These are phyloP conservation scores for Plasmodium coatneyi DNA, from an alignment of 169 alveolate genomes.

Conservation along the genomic window DNA sequence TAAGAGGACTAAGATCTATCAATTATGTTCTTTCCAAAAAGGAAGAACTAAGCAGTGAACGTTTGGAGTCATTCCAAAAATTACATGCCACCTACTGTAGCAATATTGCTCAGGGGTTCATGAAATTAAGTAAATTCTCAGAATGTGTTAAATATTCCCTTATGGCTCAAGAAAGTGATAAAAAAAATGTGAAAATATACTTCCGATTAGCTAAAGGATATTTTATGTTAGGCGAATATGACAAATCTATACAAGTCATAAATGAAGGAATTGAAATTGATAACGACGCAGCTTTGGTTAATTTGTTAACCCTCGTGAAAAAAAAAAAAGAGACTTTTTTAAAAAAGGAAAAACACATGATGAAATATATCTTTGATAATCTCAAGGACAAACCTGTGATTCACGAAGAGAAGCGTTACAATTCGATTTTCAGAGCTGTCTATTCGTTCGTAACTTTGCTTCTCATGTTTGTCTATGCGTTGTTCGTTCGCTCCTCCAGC, in stretches of 20 bases:
- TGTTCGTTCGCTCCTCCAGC: neutral
- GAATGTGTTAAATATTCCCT: slow-evolving; percentile 71
- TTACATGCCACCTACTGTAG: slow-evolving; percentile 66
- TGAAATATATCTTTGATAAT: slow-evolving; percentile 59
- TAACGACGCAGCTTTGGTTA: slow-evolving; percentile 44
- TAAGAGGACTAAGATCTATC: slow-evolving; percentile 54
- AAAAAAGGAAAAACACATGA: slow-evolving; percentile 66
- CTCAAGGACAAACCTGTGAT: slow-evolving; percentile 56
- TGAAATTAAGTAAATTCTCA: slow-evolving; percentile 58
- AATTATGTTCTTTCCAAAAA: slow-evolving; percentile 67
- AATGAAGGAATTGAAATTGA: slow-evolving; percentile 70
- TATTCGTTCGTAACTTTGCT: slow-evolving; percentile 18
- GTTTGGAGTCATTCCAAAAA: slow-evolving; percentile 21
- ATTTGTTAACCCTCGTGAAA: slow-evolving; percentile 48
- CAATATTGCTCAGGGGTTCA: slow-evolving; percentile 70
- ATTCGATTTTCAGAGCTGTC: neutral
- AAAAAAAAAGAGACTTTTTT: slow-evolving; percentile 42
- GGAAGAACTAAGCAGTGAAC: slow-evolving; percentile 46
- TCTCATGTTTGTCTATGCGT: slow-evolving; percentile 8
- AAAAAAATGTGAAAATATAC: slow-evolving; percentile 40
- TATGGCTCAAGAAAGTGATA: slow-evolving; percentile 63
- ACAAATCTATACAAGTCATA: slow-evolving; percentile 43
- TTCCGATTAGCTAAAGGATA: slow-evolving; percentile 70
- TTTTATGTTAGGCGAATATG: slow-evolving; percentile 73
- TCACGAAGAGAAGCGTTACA: slow-evolving; percentile 4